Evolutionary conservation across 257 asterid genomes (phyloP).

Genomic region (Fraxinus americana): DNA sequence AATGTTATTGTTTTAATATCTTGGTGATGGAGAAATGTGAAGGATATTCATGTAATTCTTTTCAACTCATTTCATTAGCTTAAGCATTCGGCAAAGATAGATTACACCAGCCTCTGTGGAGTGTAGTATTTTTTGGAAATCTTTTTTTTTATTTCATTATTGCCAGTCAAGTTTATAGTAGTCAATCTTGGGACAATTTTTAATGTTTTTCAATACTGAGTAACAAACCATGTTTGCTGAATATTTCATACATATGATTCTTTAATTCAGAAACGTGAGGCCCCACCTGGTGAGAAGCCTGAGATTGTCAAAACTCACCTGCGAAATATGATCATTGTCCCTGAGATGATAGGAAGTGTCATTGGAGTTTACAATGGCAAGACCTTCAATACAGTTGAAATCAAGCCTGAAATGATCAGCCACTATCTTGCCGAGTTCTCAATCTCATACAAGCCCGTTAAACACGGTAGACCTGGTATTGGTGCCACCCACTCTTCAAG

Average conservation of each 20-base stretch:
- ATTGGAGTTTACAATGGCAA: slow-evolving; percentile 84
- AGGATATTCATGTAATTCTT: neutral
- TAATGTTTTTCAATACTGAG: neutral
- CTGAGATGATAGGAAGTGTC: slow-evolving; percentile 94
- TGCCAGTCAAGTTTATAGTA: neutral
- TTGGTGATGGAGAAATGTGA: neutral
- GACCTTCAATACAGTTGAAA: slow-evolving; percentile 77
- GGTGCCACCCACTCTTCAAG: slow-evolving; percentile 97
- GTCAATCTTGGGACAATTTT: neutral
- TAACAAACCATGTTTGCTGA: neutral
- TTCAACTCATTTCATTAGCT: neutral
- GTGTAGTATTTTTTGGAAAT: neutral
- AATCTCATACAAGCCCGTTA: slow-evolving; percentile 80
- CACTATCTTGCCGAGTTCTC: slow-evolving; percentile 89
- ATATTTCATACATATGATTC: neutral
- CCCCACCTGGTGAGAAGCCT: slow-evolving; percentile 83
- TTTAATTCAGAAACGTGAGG: slow-evolving; percentile 67
- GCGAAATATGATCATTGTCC: slow-evolving; percentile 78
- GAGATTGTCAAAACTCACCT: slow-evolving; percentile 74
- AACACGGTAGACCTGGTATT: slow-evolving; percentile 93
- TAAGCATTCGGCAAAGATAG: neutral
- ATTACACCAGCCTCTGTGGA: neutral
- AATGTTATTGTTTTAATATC: neutral
- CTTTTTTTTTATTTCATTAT: neutral
- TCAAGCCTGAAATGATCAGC: slow-evolving; percentile 87